Conservation (phyloP, 805 yeast genomes). For the Starmerella lactis-condensi region DNA sequence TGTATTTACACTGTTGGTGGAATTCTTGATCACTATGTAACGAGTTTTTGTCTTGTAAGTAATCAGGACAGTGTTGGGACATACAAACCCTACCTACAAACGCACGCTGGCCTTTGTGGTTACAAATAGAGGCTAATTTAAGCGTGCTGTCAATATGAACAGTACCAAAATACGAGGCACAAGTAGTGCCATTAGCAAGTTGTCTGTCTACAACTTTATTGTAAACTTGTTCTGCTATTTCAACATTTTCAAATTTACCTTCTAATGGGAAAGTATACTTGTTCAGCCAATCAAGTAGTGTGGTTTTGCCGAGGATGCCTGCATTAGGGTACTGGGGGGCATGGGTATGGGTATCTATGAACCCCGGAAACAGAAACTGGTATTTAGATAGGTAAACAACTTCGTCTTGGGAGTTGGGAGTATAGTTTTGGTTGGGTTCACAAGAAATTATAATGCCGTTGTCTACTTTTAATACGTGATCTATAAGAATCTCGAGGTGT, state of each 20-base stretch:
- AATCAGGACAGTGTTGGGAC: conserved; percentile 62
- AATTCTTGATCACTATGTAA: conserved; percentile 37
- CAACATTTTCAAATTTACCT: conserved; percentile 37
- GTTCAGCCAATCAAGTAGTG: conserved; percentile 75
- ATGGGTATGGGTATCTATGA: conserved; percentile 66
- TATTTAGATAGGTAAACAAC: conserved; percentile 1
- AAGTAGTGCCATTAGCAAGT: conserved; percentile 66
- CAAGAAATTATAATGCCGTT: conserved; percentile 31
- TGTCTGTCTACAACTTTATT: conserved; percentile 50
- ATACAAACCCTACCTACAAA: conserved; percentile 86
- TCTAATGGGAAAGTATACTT: conserved; percentile 83
- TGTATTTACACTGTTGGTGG: conserved; percentile 36
- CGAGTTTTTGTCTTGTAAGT: conserved; percentile 38
- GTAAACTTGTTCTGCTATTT: conserved; percentile 45
- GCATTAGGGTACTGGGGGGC: conserved; percentile 70
- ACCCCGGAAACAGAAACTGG: conserved; percentile 62
- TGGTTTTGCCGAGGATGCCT: conserved; percentile 70
- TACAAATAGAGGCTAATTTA: conserved; percentile 52
- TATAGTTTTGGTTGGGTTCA: neutral
- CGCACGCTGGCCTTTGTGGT: conserved; percentile 62
- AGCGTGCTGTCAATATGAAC: conserved; percentile 62
- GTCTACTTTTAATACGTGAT: conserved; percentile 48
- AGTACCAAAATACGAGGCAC: conserved; percentile 82
- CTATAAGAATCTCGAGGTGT: conserved; percentile 33
- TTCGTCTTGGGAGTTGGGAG: neutral